Evolutionary conservation across 495 filamentous ascomycete species (phyloP).

Genomic region (Penicillium tannophilum): DNA sequence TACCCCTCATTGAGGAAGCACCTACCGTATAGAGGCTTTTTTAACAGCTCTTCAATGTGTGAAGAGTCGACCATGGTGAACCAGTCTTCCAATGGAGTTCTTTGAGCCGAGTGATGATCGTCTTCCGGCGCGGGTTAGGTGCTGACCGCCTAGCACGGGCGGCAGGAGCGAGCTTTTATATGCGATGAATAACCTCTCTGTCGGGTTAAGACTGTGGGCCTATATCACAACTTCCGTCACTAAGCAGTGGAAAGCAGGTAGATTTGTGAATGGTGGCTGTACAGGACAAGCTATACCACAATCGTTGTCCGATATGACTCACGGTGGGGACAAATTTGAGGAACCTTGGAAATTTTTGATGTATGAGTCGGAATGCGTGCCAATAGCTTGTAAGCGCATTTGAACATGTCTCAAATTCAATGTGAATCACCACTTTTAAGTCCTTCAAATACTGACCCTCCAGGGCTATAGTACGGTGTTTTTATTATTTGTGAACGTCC

Average conservation of each 20-base stretch:
- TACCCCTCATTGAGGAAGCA: neutral
- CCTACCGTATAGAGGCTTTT: conserved; percentile 63
- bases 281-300: conserved; percentile 7
- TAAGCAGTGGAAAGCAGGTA: neutral
- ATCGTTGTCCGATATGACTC: conserved; percentile 10
- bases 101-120: conserved; percentile 15
- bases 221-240: neutral
- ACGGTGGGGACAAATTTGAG: conserved; percentile 2
- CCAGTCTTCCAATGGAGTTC: conserved; percentile 9
- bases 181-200: neutral
- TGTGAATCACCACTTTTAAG: too few relatives aligned
- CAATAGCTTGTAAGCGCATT: too few relatives aligned
- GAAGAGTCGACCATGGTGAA: conserved; percentile 25
- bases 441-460: too few relatives aligned
- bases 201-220: neutral
- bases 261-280: conserved; percentile 4
- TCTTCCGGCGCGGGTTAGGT: conserved; percentile 22
- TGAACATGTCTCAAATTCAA: too few relatives aligned
- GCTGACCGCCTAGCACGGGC: neutral
- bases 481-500: too few relatives aligned
- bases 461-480: too few relatives aligned
- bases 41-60: conserved; percentile 55
- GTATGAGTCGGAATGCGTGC: too few relatives aligned
- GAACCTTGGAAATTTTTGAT: neutral
- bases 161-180: conserved; percentile 6